These are phyloP conservation scores for Candida glaebosa DNA, from an alignment of 805 yeast species.

Conservation along the genomic window DNA sequence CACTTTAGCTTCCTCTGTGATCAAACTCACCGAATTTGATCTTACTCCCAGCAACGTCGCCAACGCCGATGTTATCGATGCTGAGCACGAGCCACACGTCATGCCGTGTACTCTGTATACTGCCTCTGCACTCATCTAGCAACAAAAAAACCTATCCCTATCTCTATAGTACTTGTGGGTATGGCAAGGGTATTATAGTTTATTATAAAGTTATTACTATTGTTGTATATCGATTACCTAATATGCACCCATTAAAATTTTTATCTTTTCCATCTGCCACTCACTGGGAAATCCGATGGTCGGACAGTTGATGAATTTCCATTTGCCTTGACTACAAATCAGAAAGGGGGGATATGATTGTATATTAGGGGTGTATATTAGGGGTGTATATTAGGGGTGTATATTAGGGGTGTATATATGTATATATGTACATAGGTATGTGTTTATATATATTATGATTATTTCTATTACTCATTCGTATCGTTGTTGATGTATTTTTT, in stretches of 20 bases:
- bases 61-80: slow-evolving; percentile 33
- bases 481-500: not conserved
- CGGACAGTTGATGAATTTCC: too few relatives aligned
- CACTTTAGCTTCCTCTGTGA: slow-evolving; percentile 35
- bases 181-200: too few relatives aligned
- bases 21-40: slow-evolving; percentile 28
- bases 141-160: not conserved
- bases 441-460: too few relatives aligned
- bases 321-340: too few relatives aligned
- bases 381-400: too few relatives aligned
- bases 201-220: too few relatives aligned
- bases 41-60: slow-evolving; percentile 20
- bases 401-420: too few relatives aligned
- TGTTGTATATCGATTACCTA: too few relatives aligned
- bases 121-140: slow-evolving; percentile 8
- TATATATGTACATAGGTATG: too few relatives aligned
- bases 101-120: slow-evolving; percentile 38
- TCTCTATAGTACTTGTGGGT: too few relatives aligned
- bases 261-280: not conserved
- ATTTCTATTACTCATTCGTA: not conserved
- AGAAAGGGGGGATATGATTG: too few relatives aligned
- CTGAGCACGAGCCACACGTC: slow-evolving; percentile 45
- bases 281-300: not conserved
- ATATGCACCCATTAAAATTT: not conserved
- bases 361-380: too few relatives aligned